Conservation (phyloP, 768 basidiomycete genomes). For the Russula sp. region DNA sequence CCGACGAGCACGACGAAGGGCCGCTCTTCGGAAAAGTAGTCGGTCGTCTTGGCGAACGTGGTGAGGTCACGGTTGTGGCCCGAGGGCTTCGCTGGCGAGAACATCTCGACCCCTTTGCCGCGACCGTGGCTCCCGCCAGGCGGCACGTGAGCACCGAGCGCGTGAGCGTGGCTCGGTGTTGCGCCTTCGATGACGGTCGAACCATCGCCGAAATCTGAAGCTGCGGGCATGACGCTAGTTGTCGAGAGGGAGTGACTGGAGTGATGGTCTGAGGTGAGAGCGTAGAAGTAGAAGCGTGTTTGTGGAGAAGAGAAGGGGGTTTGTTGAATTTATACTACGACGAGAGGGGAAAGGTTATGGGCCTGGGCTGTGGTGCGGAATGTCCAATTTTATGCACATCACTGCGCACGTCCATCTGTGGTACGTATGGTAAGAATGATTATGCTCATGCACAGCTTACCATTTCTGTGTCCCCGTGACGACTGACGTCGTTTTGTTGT, state of each 20-base stretch:
- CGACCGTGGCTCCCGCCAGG: background rate
- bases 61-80: background rate
- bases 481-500: background rate
- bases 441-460: too few relatives aligned
- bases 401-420: too few relatives aligned
- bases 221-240: slow-evolving; percentile 8
- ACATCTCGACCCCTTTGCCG: slow-evolving; percentile 5
- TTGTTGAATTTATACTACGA: too few relatives aligned
- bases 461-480: background rate
- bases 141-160: background rate
- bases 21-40: slow-evolving; percentile 47
- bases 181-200: slow-evolving; percentile 16
- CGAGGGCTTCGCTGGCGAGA: background rate
- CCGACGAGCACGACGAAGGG: slow-evolving; percentile 72
- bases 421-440: too few relatives aligned
- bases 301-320: background rate
- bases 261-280: background rate
- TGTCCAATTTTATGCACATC: too few relatives aligned
- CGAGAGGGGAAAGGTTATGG: too few relatives aligned
- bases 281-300: background rate
- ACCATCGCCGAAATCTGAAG: slow-evolving; percentile 22
- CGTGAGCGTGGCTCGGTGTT: background rate
- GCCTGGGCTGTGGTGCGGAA: too few relatives aligned
- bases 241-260: background rate
- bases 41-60: slow-evolving; percentile 16